Base-by-base conservation (phyloP, 2,329 filamentous ascomycete genomes). In the Coleophoma eucalyptorum region DNA sequence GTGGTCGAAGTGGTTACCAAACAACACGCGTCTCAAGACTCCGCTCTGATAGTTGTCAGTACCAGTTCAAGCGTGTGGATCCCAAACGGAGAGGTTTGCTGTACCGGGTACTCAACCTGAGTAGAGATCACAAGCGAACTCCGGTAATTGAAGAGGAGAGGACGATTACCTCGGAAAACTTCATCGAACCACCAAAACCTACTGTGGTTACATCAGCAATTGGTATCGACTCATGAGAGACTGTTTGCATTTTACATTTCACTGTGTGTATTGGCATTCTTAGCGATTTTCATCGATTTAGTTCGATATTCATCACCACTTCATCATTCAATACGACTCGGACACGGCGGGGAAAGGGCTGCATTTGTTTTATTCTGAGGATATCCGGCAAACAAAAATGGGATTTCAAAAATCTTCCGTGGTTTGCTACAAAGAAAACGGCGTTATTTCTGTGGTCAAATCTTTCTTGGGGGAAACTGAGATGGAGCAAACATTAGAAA, bases 1-100 rank as follows among this genome's bases (percentile, higher is more conserved):
- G 57, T 40, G 57, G 56, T 26, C 46, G 59, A 43, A 44, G 42
- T 44, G 42, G 42, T 26, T 44, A 44, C 16, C 42, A 44, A 15
- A n/a, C 42, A 3, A 59, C 51, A 6, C 42, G 53, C 35, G 56
- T 55, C 11, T 54, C 55, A 19, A 53, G 60, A 37, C 6, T 19
- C n/a, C 35, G 50, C 13, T 7, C n/a, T 21, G 33, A 40, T 18
- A 38, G 26, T 18, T 42, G 49, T 19, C 52, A 56, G 12, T 46
- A 44, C 37, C 46, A 52, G 5, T 51, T 47, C 38, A 54, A 58
- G 43, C 51, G 49, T 2, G 49, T 46, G n/a, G 54, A 60, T 44
- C 53, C 57, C 5, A 64, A 59, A 49, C 50, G 57, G 26, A 62
- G 60, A 37, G 58, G 59, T 43, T 52, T 65, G 43, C 55, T 65